phyloP scores from a whole-genome alignment of 2,329 filamentous ascomycete genomes.

The Bipolaris sorokiniana region DNA sequence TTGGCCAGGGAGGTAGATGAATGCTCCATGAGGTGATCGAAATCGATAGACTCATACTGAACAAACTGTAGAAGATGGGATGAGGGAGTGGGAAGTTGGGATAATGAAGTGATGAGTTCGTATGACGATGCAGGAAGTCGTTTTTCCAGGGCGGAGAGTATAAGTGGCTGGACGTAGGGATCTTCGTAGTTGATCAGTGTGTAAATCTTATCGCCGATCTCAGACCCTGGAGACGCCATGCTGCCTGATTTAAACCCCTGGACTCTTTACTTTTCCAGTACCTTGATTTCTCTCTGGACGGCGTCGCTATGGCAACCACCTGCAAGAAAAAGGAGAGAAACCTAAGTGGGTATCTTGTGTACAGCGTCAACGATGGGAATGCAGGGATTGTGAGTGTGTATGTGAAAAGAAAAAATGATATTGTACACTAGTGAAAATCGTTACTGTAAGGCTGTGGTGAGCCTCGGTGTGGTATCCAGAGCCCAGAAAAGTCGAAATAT shows the following conservation, averaged over 20 bases:
- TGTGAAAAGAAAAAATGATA: constrained; percentile 12
- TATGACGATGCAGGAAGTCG: constrained; percentile 63
- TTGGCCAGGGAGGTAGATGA: constrained; percentile 73
- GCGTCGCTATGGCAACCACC: constrained; percentile 2
- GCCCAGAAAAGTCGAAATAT: constrained; percentile 29
- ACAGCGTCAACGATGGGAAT: background rate
- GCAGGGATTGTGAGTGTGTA: constrained; percentile 50
- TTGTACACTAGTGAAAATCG: constrained; percentile 29
- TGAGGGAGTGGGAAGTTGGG: constrained; percentile 55
- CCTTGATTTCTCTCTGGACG: background rate
- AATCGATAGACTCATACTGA: constrained; percentile 87
- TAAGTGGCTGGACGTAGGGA: constrained; percentile 84
- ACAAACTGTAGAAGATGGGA: constrained; percentile 75
- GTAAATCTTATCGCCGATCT: constrained; percentile 57
- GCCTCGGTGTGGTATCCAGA: constrained; percentile 17
- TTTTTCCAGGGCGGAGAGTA: constrained; percentile 72
- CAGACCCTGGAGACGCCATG: constrained; percentile 17
- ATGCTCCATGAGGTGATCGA: constrained; percentile 72
- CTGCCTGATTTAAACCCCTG: background rate
- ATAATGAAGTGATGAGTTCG: constrained; percentile 60
- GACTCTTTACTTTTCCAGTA: background rate
- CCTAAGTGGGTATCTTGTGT: background rate
- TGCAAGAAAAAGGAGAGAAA: background rate
- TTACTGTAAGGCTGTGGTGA: constrained; percentile 19
- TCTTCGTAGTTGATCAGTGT: constrained; percentile 86